Evolutionary conservation across 1,284 basidiomycete genomes (phyloP).

Genomic region (Mycena sp.): DNA sequence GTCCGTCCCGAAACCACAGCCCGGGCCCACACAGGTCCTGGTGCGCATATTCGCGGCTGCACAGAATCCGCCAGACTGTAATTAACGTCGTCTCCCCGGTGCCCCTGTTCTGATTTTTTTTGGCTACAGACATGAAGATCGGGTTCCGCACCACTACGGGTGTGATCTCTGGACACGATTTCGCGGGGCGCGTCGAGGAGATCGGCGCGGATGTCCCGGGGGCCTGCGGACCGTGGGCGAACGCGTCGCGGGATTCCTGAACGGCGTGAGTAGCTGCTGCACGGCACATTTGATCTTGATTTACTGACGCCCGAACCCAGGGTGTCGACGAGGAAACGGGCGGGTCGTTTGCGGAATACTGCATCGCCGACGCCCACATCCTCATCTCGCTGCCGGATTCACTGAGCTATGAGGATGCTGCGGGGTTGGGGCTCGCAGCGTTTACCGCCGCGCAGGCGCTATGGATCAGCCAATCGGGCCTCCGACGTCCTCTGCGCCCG

Average conservation of each 20-base stretch:
- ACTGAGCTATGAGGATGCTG: slow-evolving; percentile 41
- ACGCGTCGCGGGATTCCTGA: slow-evolving; percentile 51
- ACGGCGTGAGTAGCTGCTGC: slow-evolving; percentile 47
- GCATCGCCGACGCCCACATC: slow-evolving; percentile 36
- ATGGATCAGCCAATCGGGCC: slow-evolving; percentile 29
- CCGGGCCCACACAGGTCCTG: slow-evolving; percentile 39
- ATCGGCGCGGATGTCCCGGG: slow-evolving; percentile 42
- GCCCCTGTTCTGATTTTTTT: neutral
- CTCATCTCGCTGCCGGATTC: slow-evolving; percentile 41
- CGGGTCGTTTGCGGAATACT: slow-evolving; percentile 36
- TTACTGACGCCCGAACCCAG: too few species aligned
- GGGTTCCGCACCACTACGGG: neutral
- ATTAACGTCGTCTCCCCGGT: neutral
- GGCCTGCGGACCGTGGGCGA: slow-evolving; percentile 46
- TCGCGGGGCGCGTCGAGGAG: slow-evolving; percentile 50
- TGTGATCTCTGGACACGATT: slow-evolving; percentile 50
- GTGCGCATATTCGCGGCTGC: slow-evolving; percentile 42
- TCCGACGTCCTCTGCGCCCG: slow-evolving; percentile 30
- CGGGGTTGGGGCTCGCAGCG: slow-evolving; percentile 35
- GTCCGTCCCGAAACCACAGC: slow-evolving; percentile 34
- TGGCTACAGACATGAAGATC: slow-evolving; percentile 6
- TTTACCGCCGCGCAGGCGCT: slow-evolving; percentile 37
- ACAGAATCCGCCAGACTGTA: slow-evolving; percentile 27
- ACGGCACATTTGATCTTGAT: slow-evolving; percentile 4
- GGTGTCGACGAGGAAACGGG: slow-evolving; percentile 10